Evolutionary conservation across 2,329 filamentous ascomycete genomes (phyloP), one percentile per base, ranked within the genome.

Genomic region (Neonectria faginata): DNA sequence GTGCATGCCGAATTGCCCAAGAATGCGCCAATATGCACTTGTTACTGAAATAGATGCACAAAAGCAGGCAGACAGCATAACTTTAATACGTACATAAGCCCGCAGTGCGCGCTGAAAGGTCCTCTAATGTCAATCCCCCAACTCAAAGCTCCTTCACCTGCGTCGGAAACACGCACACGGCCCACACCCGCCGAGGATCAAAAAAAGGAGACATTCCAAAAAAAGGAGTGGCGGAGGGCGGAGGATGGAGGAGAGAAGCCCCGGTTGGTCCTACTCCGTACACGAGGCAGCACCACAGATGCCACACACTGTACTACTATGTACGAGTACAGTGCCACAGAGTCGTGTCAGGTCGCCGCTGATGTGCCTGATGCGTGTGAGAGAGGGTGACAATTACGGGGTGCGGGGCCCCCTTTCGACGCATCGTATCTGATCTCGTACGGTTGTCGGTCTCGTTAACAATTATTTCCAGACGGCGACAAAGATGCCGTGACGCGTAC

Each of bases 341-440:
- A 51, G 45, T 53, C 53, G 53, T 62, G 53, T 62, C 60, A 62
- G 60, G 53, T 62, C 53, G 60, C 60, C 60, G 60, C 60, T 62
- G 60, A 62, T 57, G 60, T 52, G 60, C 52, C 60, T 62, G 60
- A 62, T 57, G 47, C 41, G 60, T 53, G 39, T 22, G 52, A 50
- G 39, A 36, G n/a, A 53, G 53, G 51, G 51, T 25, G 25, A 57
- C 36, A 52, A 56, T 50, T 56, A 48, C 36, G 51, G 29, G 29
- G 48, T 42, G 18, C 39, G 8, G 39, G 39, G 39, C 9, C 27
- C 47, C 48, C 29, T 33, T 33, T n/a, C 31, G 48, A 5, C 44
- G 27, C n/a, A 33, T 51, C 27, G 47, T 33, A 33, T 20, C 29
- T 31, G 47, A 31, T 31, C 47, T 50, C 47, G 47, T 50, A 50